Evolutionary conservation across 805 yeast species (phyloP).

Genomic region (Ogataea nitratoaversa): DNA sequence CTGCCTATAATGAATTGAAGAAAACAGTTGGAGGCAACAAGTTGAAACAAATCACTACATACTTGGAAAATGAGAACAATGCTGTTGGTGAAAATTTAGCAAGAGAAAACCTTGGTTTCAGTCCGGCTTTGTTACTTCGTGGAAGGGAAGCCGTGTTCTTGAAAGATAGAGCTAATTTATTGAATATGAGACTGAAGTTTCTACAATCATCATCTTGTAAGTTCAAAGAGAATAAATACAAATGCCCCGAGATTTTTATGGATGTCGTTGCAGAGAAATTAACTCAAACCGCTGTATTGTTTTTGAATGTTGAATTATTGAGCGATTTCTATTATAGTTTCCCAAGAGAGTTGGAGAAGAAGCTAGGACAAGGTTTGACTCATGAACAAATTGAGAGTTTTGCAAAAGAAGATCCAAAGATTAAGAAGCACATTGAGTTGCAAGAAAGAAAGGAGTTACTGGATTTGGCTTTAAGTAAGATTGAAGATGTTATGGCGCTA

Average conservation of each 20-base stretch:
- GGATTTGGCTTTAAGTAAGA: constrained; percentile 77
- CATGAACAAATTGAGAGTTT: constrained; percentile 79
- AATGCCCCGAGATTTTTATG: constrained; percentile 91
- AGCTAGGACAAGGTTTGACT: constrained; percentile 57
- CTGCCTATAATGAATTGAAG: constrained; percentile 53
- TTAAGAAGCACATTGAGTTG: constrained; percentile 84
- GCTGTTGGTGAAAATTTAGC: constrained; percentile 35
- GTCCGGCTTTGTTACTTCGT: constrained; percentile 63
- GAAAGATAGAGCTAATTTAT: constrained; percentile 63
- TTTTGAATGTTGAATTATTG: constrained; percentile 86
- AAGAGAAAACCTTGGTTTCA: constrained; percentile 80
- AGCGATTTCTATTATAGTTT: constrained; percentile 95
- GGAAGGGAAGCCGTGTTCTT: constrained; percentile 86
- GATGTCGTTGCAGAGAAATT: constrained; percentile 90
- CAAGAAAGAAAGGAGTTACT: constrained; percentile 90
- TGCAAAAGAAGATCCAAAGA: constrained; percentile 92
- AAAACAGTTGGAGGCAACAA: constrained; percentile 79
- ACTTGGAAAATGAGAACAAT: constrained; percentile 47
- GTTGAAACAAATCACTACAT: constrained; percentile 75
- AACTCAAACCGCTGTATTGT: constrained; percentile 88
- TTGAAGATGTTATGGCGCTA: constrained; percentile 76
- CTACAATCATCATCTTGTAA: constrained; percentile 74
- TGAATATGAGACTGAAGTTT: constrained; percentile 72
- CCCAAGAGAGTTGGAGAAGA: constrained; percentile 86
- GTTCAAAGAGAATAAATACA: constrained; percentile 73